A percentile compares a stretch with the other conserved stretches of the same genome.
Evolutionary conservation across 2,329 filamentous ascomycete species (phyloP).

Genomic region (Chalara sp.): DNA sequence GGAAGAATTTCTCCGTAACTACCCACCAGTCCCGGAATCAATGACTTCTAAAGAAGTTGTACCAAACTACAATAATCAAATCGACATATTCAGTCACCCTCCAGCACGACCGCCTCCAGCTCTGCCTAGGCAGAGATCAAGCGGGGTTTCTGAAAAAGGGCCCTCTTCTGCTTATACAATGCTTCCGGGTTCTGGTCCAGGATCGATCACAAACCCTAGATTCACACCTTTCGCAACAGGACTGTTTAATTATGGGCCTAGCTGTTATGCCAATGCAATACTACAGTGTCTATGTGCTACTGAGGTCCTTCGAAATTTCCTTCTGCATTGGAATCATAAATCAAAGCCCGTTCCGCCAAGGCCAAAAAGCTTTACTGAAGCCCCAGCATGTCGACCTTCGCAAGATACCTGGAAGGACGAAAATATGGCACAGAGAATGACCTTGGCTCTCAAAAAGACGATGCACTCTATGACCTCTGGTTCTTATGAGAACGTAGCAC

Average conservation of each 20-base stretch:
- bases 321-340: slow-evolving; percentile 53
- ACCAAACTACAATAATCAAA: slow-evolving; percentile 12
- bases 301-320: slow-evolving; percentile 56
- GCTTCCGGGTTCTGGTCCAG: neutral
- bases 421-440: slow-evolving; percentile 45
- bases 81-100: slow-evolving; percentile 24
- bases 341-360: slow-evolving; percentile 58
- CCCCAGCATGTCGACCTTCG: slow-evolving; percentile 28
- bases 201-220: slow-evolving; percentile 29
- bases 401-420: neutral
- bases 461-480: slow-evolving; percentile 35
- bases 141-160: slow-evolving; percentile 62
- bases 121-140: slow-evolving; percentile 63
- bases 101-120: slow-evolving; percentile 43
- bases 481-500: slow-evolving; percentile 35
- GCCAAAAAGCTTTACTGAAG: slow-evolving; percentile 44
- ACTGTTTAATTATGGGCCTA: slow-evolving; percentile 71
- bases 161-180: slow-evolving; percentile 7
- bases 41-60: slow-evolving; percentile 38
- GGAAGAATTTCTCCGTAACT: slow-evolving; percentile 78
- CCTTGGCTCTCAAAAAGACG: slow-evolving; percentile 51
- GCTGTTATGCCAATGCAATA: slow-evolving; percentile 90
- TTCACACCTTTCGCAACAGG: slow-evolving; percentile 59
- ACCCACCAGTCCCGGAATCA: slow-evolving; percentile 61
- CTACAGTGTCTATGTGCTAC: slow-evolving; percentile 79